Percentiles rank a stretch among this genome's conserved stretches.
Conservation (phyloP, 192 early-diverging fungal species). For the Spizellomyces punctatus region DNA sequence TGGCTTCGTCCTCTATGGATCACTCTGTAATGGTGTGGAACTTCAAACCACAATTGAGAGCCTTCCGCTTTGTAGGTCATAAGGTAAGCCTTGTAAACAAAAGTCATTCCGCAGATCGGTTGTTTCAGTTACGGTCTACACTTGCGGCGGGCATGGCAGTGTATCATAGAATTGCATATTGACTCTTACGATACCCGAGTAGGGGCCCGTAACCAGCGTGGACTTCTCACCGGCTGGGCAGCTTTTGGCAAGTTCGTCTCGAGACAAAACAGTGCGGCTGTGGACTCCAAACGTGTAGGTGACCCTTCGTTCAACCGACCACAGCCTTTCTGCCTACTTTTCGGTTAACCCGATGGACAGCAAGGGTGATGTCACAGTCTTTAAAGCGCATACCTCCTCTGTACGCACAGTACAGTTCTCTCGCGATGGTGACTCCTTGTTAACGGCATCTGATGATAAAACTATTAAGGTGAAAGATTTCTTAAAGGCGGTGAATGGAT, state of each 20-base stretch:
- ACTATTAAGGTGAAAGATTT: slow-evolving; percentile 49
- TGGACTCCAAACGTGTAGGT: slow-evolving; percentile 66
- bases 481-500: background rate
- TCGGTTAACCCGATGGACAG: slow-evolving; percentile 19
- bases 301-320: background rate
- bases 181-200: background rate
- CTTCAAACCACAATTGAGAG: slow-evolving; percentile 61
- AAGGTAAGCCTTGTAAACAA: slow-evolving; percentile 35
- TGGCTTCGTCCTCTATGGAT: slow-evolving; percentile 59
- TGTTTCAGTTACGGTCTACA: too few relatives aligned
- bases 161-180: background rate
- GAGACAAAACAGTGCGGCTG: slow-evolving; percentile 58
- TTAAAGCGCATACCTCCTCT: slow-evolving; percentile 63
- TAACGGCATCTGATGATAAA: slow-evolving; percentile 64
- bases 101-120: too few relatives aligned
- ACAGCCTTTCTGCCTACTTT: background rate
- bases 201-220: slow-evolving; percentile 57
- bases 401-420: slow-evolving; percentile 62
- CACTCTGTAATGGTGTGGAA: slow-evolving; percentile 69
- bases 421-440: slow-evolving; percentile 42
- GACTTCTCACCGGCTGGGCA: slow-evolving; percentile 57
- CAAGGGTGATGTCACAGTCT: slow-evolving; percentile 62
- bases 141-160: background rate
- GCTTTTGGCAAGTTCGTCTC: slow-evolving; percentile 53
- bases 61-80: slow-evolving; percentile 63